A percentile compares a stretch with the other conserved stretches of the same genome.
Evolutionary conservation across 169 alveolate species (phyloP).

Genomic region (Cryptosporidium viatorum): DNA sequence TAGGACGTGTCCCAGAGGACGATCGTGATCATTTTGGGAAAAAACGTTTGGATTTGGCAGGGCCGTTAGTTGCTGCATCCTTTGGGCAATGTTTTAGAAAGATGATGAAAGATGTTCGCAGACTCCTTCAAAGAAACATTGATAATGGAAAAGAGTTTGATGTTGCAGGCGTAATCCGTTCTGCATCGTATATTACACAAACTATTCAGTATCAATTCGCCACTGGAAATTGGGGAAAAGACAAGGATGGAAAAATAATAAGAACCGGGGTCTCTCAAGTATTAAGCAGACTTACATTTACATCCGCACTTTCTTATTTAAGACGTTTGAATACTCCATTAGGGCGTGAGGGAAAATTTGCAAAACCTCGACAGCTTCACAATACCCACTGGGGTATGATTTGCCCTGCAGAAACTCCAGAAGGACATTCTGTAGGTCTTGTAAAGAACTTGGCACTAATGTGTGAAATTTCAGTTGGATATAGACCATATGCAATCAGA

Average conservation of each 20-base stretch:
- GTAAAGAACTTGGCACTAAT: constrained; percentile 98
- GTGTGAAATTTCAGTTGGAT: constrained; percentile 97
- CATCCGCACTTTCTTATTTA: constrained; percentile 97
- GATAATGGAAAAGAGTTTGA: constrained; percentile 91
- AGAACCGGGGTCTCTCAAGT: constrained; percentile 98
- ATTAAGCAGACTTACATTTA: constrained; percentile 97
- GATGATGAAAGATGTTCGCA: constrained; percentile 93
- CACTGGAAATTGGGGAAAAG: constrained; percentile 99
- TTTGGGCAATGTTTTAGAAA: constrained; percentile 95
- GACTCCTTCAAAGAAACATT: constrained; percentile 91
- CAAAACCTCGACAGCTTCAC: constrained; percentile 99
- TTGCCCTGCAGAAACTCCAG: constrained; percentile 99
- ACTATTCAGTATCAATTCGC: constrained; percentile 93
- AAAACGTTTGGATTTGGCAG: constrained; percentile 99
- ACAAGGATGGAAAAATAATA: constrained; percentile 95
- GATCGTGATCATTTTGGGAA: constrained; percentile 99
- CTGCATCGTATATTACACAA: constrained; percentile 91
- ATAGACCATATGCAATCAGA: constrained; percentile 86
- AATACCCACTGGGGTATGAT: constrained; percentile 99
- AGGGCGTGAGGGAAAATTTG: constrained; percentile 98
- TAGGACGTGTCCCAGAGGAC: constrained; percentile 98
- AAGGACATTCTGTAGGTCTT: constrained; percentile 99
- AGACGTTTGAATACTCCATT: constrained; percentile 99
- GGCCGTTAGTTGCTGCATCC: constrained; percentile 96
- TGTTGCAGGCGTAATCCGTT: constrained; percentile 90